These are phyloP conservation scores for Trichothecium roseum DNA, from an alignment of 2,329 filamentous ascomycete species.

Conservation along the genomic window DNA sequence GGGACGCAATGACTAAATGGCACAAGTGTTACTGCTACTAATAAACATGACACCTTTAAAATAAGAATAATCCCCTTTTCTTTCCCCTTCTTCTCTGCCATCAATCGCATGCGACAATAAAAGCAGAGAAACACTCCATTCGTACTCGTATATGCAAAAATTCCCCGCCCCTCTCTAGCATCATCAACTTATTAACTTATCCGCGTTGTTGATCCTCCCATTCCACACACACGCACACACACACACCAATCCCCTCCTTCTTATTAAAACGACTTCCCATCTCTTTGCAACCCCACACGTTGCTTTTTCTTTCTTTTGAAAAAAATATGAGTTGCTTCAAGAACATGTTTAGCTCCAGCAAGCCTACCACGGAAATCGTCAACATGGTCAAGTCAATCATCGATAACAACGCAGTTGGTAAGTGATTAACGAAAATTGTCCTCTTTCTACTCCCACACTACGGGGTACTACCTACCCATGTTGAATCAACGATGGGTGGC, in stretches of 20 bases:
- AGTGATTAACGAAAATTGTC: too few species aligned
- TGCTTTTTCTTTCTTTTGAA: background rate
- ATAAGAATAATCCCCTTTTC: too few species aligned
- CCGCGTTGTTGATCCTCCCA: too few species aligned
- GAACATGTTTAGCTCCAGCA: background rate
- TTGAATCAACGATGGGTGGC: background rate
- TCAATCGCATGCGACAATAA: too few species aligned
- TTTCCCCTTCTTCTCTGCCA: too few species aligned
- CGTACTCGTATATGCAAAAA: too few species aligned
- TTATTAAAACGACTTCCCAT: background rate
- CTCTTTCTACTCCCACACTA: background rate
- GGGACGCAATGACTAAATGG: too few species aligned
- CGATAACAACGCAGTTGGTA: constrained; percentile 78
- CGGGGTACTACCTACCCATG: background rate
- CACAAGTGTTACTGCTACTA: too few species aligned
- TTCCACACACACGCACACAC: too few species aligned
- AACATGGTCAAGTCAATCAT: constrained; percentile 57
- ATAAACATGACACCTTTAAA: too few species aligned
- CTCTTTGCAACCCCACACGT: background rate
- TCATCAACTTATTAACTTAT: background rate
- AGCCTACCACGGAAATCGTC: background rate
- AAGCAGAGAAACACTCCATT: background rate
- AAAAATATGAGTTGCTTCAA: constrained; percentile 1
- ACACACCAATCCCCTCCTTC: background rate
- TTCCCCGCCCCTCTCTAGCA: constrained; percentile 1